A percentile compares a stretch with the other conserved stretches of the same genome.
Evolutionary conservation across 257 asterid species (phyloP).

Genomic region (Solanum dulcamara): DNA sequence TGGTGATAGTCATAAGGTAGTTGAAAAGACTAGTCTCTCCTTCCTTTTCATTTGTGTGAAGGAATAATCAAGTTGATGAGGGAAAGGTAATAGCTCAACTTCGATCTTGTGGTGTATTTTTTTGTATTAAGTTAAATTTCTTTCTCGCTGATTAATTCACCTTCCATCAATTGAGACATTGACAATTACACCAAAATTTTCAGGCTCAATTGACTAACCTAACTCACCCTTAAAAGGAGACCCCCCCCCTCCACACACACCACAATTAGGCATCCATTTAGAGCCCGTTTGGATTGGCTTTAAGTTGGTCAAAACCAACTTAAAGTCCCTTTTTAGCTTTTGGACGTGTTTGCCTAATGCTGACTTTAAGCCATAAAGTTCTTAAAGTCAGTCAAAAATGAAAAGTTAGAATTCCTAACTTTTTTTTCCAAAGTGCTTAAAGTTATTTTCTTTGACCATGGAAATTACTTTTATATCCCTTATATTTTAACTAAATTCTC

Average conservation of each 20-base stretch:
- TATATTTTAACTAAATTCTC: no score
- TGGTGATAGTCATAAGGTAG: neutral
- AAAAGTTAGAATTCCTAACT: no score
- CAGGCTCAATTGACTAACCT: neutral
- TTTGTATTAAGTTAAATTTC: neutral
- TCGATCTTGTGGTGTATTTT: neutral
- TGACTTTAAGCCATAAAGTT: no score
- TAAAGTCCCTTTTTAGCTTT: no score
- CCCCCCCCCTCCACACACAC: no score
- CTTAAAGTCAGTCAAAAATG: no score
- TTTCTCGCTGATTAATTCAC: neutral
- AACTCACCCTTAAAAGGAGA: neutral
- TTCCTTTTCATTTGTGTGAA: neutral
- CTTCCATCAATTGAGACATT: neutral
- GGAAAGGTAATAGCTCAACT: neutral
- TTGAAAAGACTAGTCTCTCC: neutral
- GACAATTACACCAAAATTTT: neutral
- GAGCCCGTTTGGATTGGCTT: no score
- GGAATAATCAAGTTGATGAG: neutral
- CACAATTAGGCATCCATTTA: neutral
- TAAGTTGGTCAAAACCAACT: no score
- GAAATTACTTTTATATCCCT: no score
- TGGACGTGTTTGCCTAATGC: no score
- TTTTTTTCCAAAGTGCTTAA: no score
- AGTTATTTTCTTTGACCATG: no score